These are phyloP conservation scores for Fusarium annulatum DNA, from an alignment of 2,329 filamentous ascomycete genomes.

Conservation along the genomic window DNA sequence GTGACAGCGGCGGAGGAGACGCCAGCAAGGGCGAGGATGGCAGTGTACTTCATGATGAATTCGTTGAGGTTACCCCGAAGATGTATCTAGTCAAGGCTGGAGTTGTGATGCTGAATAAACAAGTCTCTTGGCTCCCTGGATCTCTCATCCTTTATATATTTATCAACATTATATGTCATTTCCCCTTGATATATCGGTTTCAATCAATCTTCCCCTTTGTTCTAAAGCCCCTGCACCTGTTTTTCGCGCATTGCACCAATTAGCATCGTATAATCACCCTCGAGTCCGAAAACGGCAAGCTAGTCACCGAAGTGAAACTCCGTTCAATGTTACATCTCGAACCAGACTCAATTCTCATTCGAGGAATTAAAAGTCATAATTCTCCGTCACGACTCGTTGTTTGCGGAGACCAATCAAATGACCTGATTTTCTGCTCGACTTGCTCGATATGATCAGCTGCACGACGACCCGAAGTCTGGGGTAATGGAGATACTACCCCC, in stretches of 20 bases:
- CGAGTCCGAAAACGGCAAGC: constrained; percentile 23
- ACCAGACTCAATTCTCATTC: constrained; percentile 13
- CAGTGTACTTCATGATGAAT: constrained; percentile 34
- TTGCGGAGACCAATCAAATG: constrained; percentile 5
- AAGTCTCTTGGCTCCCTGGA: constrained; percentile 10
- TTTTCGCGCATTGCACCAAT: constrained; percentile 17
- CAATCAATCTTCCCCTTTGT: background rate
- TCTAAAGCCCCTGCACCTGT: background rate
- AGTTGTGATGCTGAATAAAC: background rate
- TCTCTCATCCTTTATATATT: constrained; percentile 18
- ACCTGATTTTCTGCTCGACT: background rate
- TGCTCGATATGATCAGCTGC: constrained; percentile 5
- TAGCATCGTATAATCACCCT: background rate
- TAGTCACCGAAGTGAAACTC: constrained; percentile 22
- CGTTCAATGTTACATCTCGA: constrained; percentile 33
- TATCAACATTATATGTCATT: background rate
- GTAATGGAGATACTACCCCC: constrained; percentile 12
- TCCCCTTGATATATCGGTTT: background rate
- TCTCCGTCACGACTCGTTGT: constrained; percentile 14
- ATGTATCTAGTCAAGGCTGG: background rate
- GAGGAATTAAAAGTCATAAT: constrained; percentile 26
- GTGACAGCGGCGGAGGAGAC: constrained; percentile 35
- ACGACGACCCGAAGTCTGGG: constrained; percentile 24
- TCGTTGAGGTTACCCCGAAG: background rate
- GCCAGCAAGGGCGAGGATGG: constrained; percentile 32